Evolutionary conservation across 2,329 filamentous ascomycete genomes (phyloP).

Genomic region (Aschersonia sp.): DNA sequence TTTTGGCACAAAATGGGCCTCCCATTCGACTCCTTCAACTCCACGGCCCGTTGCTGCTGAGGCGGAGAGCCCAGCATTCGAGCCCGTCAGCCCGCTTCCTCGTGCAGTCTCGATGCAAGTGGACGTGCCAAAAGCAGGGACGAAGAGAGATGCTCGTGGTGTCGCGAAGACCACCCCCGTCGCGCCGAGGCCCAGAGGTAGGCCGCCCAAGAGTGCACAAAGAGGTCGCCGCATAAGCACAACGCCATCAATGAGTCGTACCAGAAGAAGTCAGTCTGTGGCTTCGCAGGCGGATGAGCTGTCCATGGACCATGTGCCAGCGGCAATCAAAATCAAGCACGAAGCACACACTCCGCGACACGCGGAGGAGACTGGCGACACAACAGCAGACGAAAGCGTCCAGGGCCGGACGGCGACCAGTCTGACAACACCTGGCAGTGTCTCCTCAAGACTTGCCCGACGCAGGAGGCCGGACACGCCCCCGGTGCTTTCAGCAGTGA

Average conservation of each 20-base stretch:
- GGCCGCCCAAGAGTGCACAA: conserved; percentile 21
- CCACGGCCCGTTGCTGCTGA: conserved; percentile 26
- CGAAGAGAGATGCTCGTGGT: conserved; percentile 18
- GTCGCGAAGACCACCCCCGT: conserved; percentile 10
- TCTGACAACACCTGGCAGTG: conserved; percentile 20
- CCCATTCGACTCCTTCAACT: conserved; percentile 42
- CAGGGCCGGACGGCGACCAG: conserved; percentile 19
- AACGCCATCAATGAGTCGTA: conserved; percentile 19
- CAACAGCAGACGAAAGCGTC: conserved; percentile 38
- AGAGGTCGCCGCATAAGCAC: conserved; percentile 18
- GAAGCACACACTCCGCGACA: conserved; percentile 41
- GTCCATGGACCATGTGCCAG: conserved; percentile 25
- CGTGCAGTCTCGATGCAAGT: conserved; percentile 21
- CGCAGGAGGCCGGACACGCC: conserved; percentile 43
- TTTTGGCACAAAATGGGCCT: conserved; percentile 44
- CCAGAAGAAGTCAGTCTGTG: conserved; percentile 29
- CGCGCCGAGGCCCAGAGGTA: conserved; percentile 17
- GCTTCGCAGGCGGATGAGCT: conserved; percentile 33
- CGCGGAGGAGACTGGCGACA: conserved; percentile 40
- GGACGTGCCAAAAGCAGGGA: conserved; percentile 12
- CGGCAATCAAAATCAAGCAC: conserved; percentile 37
- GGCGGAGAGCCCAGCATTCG: conserved; percentile 36
- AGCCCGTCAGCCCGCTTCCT: conserved; percentile 43
- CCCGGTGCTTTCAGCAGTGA: conserved; percentile 27
- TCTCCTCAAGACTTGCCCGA: conserved; percentile 29